Percentiles rank a stretch among this genome's conserved stretches.
Evolutionary conservation across 768 basidiomycete genomes (phyloP).

Genomic region (Leucosporidium yakuticum): DNA sequence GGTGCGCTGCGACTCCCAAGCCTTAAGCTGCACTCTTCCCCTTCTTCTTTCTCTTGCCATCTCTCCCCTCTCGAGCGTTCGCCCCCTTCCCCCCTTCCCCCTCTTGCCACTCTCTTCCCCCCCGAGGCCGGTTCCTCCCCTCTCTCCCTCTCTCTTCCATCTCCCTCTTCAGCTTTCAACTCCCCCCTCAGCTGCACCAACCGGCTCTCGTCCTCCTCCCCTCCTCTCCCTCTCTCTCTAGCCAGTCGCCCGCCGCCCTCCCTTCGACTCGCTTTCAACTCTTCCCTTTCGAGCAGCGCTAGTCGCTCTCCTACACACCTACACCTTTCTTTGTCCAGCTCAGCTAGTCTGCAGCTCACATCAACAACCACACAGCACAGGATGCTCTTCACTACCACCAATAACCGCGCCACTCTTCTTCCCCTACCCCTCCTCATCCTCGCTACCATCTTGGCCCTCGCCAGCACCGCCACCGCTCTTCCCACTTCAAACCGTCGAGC

Average conservation of each 20-base stretch:
- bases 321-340: neutral
- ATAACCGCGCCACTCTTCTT: neutral
- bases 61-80: constrained; percentile 8
- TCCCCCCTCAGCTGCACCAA: neutral
- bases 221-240: constrained; percentile 1
- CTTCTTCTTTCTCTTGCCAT: constrained; percentile 12
- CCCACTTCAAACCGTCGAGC: neutral
- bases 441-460: constrained; percentile 22
- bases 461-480: constrained; percentile 8
- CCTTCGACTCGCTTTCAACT: too few relatives aligned
- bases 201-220: neutral
- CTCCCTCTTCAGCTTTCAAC: neutral
- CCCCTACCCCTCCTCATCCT: constrained; percentile 16
- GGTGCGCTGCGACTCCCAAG: too few relatives aligned
- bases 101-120: neutral
- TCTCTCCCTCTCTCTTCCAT: constrained; percentile 6
- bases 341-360: constrained; percentile 26
- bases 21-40: too few relatives aligned
- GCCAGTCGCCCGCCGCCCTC: neutral
- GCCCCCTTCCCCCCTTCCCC: neutral
- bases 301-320: too few relatives aligned
- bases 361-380: constrained; percentile 1
- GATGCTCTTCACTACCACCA: constrained; percentile 9
- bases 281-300: too few relatives aligned
- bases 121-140: constrained; percentile 23